Evolutionary conservation across 2,329 filamentous ascomycete genomes (phyloP).

Genomic region (Fusarium metavorans): DNA sequence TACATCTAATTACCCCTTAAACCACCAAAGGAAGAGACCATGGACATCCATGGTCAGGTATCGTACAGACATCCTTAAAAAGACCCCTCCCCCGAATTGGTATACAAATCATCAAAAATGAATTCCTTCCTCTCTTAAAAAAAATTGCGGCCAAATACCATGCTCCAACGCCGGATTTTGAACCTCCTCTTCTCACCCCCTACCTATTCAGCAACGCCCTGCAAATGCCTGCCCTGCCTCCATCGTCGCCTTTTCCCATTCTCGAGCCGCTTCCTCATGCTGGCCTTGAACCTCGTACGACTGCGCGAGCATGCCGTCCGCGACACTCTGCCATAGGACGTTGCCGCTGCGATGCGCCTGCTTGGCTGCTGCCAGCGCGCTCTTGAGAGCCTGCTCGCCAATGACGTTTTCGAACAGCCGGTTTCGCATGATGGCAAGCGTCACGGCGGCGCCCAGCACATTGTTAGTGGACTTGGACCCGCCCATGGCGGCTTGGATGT

Average conservation of each 20-base stretch:
- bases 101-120: constrained; percentile 45
- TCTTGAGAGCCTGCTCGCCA: constrained; percentile 83
- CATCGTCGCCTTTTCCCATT: constrained; percentile 56
- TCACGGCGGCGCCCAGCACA: constrained; percentile 83
- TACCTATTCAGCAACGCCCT: constrained; percentile 42
- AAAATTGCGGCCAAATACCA: constrained; percentile 38
- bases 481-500: constrained; percentile 79
- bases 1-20: constrained; percentile 36
- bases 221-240: constrained; percentile 59
- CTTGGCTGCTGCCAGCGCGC: constrained; percentile 74
- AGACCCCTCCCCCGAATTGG: constrained; percentile 28
- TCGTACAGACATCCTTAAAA: constrained; percentile 31
- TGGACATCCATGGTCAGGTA: constrained; percentile 39
- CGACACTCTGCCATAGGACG: constrained; percentile 82
- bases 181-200: constrained; percentile 21
- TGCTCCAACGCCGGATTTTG: constrained; percentile 41
- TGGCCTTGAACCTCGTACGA: constrained; percentile 81
- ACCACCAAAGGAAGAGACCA: constrained; percentile 32
- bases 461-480: constrained; percentile 78
- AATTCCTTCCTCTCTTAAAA: constrained; percentile 33
- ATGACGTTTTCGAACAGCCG: constrained; percentile 86
- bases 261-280: constrained; percentile 54
- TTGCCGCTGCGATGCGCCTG: constrained; percentile 79
- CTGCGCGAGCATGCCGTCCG: constrained; percentile 81
- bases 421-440: constrained; percentile 86